Evolutionary conservation across 1,139 yeast species (phyloP).

Genomic region (Suhomyces chickasaworum): DNA sequence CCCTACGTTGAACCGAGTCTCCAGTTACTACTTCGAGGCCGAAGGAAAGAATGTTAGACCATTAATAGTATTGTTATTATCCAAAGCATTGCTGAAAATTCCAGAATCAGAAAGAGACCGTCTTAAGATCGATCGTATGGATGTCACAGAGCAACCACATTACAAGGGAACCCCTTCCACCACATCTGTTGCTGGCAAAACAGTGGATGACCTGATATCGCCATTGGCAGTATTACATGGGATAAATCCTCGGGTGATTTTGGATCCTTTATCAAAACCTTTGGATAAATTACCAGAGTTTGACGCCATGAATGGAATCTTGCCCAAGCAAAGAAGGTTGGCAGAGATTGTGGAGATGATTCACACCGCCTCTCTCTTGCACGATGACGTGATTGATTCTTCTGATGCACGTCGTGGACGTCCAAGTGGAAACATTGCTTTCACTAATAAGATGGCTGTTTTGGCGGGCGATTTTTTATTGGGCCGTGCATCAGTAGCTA

Average conservation of each 20-base stretch:
- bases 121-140: constrained; percentile 58
- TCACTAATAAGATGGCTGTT: constrained; percentile 96
- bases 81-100: constrained; percentile 78
- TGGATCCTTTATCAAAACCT: constrained; percentile 83
- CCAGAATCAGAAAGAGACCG: constrained; percentile 72
- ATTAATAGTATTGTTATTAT: constrained; percentile 74
- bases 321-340: constrained; percentile 90
- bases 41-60: constrained; percentile 98
- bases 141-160: constrained; percentile 65
- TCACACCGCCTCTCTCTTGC: constrained; percentile 94
- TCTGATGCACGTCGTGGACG: constrained; percentile 89
- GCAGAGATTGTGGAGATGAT: constrained; percentile 99
- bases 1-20: constrained; percentile 86
- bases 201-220: constrained; percentile 62
- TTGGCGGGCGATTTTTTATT: constrained; percentile 93
- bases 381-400: constrained; percentile 95
- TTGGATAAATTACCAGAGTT: constrained; percentile 70
- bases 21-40: constrained; percentile 91
- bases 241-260: constrained; percentile 73
- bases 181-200: constrained; percentile 54
- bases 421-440: constrained; percentile 90
- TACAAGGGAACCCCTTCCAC: constrained; percentile 53
- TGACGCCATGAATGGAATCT: constrained; percentile 65
- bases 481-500: constrained; percentile 95
- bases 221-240: constrained; percentile 88